Conservation (phyloP, 2,329 filamentous ascomycete species). For the Emydomyces testavorans region DNA sequence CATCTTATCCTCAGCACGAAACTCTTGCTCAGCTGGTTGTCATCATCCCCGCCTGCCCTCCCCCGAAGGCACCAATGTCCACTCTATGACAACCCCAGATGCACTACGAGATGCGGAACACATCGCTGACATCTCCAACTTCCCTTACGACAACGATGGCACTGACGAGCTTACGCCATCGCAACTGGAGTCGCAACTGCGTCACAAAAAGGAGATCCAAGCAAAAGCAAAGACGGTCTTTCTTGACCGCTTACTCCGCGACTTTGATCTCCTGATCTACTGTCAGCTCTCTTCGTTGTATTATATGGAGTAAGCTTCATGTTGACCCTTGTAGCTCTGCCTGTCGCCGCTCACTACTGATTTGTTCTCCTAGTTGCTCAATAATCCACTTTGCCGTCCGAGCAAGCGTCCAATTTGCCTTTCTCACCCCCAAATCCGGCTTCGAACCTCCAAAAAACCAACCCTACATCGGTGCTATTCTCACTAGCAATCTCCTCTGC, state of each 20-base stretch:
- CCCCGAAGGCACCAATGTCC: conserved; percentile 24
- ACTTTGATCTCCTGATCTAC: conserved; percentile 50
- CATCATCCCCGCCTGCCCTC: neutral
- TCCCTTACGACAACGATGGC: conserved; percentile 20
- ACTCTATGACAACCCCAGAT: conserved; percentile 39
- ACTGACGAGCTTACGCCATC: conserved; percentile 4
- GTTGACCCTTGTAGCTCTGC: neutral
- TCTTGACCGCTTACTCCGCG: conserved; percentile 46
- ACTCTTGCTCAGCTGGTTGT: neutral
- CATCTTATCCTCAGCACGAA: no score
- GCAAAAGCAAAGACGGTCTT: conserved; percentile 35
- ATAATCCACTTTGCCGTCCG: conserved; percentile 47
- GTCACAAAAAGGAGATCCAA: conserved; percentile 25
- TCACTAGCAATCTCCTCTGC: conserved; percentile 45
- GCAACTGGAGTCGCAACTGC: neutral
- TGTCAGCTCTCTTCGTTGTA: conserved; percentile 51
- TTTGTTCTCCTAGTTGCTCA: conserved; percentile 40
- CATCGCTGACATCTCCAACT: conserved; percentile 37
- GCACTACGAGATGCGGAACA: conserved; percentile 38
- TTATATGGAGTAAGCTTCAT: conserved; percentile 47
- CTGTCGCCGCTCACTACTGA: conserved; percentile 6
- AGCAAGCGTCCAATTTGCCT: conserved; percentile 45
- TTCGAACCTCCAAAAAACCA: conserved; percentile 41
- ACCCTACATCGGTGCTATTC: conserved; percentile 44
- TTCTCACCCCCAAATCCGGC: conserved; percentile 48